A percentile compares a stretch with the other conserved stretches of the same genome.
Evolutionary conservation across 78 protist species (phyloP).

Genomic region (Diacronema lutheri): DNA sequence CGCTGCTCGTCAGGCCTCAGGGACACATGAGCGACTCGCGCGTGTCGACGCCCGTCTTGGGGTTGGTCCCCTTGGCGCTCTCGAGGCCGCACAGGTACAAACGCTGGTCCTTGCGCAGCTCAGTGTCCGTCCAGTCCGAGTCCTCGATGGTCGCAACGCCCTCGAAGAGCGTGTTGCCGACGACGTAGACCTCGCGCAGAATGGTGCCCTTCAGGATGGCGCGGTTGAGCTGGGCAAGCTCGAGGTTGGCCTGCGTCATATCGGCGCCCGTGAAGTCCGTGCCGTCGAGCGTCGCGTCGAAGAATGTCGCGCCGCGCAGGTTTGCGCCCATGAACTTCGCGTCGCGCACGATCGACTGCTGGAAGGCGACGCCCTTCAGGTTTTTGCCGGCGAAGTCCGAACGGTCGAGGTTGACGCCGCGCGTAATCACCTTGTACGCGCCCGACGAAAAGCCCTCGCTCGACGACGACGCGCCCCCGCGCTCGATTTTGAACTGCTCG

Average conservation of each 20-base stretch:
- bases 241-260: background rate
- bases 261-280: background rate
- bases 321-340: background rate
- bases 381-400: background rate
- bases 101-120: constrained; percentile 15
- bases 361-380: constrained; percentile 11
- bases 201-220: background rate
- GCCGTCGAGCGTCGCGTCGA: background rate
- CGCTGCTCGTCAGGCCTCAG: too few species aligned
- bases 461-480: too few species aligned
- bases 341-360: background rate
- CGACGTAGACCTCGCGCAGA: background rate
- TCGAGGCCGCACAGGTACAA: background rate
- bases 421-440: background rate
- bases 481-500: too few species aligned
- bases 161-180: background rate
- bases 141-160: background rate
- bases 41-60: constrained; percentile 9
- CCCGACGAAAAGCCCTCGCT: too few species aligned
- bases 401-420: constrained; percentile 14
- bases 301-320: background rate
- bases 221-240: background rate
- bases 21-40: background rate
- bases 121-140: background rate
- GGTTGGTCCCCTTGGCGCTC: background rate